Evolutionary conservation across 148 eudicot species (phyloP).

Genomic region (Euryodendron excelsum): DNA sequence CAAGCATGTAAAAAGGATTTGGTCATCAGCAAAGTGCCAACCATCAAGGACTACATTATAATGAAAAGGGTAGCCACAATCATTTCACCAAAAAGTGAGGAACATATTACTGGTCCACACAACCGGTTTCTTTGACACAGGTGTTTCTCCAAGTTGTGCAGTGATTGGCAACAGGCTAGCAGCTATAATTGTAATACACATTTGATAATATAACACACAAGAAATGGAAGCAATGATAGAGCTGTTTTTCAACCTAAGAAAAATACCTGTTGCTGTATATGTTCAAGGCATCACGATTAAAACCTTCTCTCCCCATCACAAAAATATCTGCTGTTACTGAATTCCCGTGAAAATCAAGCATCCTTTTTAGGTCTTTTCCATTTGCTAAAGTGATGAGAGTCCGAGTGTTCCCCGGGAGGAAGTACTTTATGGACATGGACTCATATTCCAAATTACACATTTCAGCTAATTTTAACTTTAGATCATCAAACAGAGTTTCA

Average conservation of each 20-base stretch:
- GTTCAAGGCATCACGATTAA: constrained; percentile 26
- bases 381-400: constrained; percentile 43
- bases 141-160: background rate
- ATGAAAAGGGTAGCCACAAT: background rate
- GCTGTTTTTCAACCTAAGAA: constrained; percentile 4
- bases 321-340: constrained; percentile 55
- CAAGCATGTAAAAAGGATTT: constrained; percentile 7
- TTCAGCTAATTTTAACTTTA: constrained; percentile 53
- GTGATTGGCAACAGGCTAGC: background rate
- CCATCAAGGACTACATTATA: background rate
- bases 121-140: background rate
- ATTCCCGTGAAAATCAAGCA: constrained; percentile 50
- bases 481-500: constrained; percentile 46
- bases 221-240: background rate
- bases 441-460: constrained; percentile 38
- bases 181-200: background rate
- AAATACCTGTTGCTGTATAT: constrained; percentile 24
- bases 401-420: constrained; percentile 55
- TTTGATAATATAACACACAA: background rate
- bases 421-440: constrained; percentile 44
- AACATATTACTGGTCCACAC: background rate
- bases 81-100: background rate
- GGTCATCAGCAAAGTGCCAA: background rate
- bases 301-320: constrained; percentile 43
- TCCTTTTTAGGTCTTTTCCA: constrained; percentile 50